A percentile compares a stretch with the other conserved stretches of the same genome.
These are phyloP conservation scores for Aspergillus candidus DNA, from an alignment of 2,329 filamentous ascomycete genomes.

Conservation along the genomic window DNA sequence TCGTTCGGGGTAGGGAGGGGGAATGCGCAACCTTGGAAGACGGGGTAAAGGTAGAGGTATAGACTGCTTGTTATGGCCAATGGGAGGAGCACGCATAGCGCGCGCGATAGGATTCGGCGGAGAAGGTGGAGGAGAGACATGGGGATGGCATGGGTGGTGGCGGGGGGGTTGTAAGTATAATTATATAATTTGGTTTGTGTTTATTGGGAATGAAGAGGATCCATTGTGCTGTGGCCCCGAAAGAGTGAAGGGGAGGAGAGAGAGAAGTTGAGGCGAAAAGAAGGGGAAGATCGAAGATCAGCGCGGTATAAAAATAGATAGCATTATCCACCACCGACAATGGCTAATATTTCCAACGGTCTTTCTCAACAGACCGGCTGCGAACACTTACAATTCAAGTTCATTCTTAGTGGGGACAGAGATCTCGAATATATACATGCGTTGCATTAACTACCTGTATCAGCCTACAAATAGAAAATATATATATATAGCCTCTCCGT, in stretches of 20 bases:
- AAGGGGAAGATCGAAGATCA: too few relatives aligned
- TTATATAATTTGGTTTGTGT: neutral
- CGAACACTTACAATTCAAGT: too few relatives aligned
- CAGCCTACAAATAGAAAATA: too few relatives aligned
- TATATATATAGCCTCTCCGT: too few relatives aligned
- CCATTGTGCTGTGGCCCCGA: neutral
- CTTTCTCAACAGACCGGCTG: too few relatives aligned
- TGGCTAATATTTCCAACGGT: too few relatives aligned
- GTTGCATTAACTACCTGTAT: too few relatives aligned
- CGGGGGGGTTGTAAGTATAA: neutral
- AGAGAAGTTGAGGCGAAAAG: neutral
- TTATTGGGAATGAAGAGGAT: neutral
- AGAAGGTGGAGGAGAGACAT: conserved; percentile 43
- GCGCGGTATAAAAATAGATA: too few relatives aligned
- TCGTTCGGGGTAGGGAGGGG: conserved; percentile 43
- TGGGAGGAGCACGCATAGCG: conserved; percentile 52
- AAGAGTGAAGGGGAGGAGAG: neutral
- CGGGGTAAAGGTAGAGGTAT: conserved; percentile 83
- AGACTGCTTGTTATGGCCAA: conserved; percentile 63
- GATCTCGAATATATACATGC: too few relatives aligned
- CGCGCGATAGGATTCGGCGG: conserved; percentile 41
- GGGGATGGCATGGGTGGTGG: conserved; percentile 16
- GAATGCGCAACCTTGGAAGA: conserved; percentile 75
- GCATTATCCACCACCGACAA: too few relatives aligned
- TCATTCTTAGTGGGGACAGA: too few relatives aligned